These are phyloP conservation scores for Ceratobasidium sp. DNA, from an alignment of 1,284 basidiomycete genomes.

Conservation along the genomic window DNA sequence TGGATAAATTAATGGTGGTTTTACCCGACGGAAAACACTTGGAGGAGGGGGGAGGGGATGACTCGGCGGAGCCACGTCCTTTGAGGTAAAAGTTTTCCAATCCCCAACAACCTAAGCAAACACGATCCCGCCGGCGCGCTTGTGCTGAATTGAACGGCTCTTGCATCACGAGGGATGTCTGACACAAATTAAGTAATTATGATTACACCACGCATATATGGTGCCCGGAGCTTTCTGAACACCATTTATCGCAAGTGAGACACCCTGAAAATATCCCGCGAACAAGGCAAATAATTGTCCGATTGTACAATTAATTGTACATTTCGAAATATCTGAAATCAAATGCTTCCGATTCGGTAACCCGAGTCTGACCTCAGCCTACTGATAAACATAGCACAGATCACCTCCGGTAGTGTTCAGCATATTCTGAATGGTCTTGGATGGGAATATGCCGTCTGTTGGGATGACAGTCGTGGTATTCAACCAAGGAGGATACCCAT, in stretches of 20 bases:
- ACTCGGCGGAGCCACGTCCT: slow-evolving; percentile 6
- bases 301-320: too few relatives aligned
- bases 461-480: slow-evolving; percentile 19
- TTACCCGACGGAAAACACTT: too few relatives aligned
- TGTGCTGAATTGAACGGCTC: slow-evolving; percentile 26
- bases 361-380: background rate
- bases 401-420: slow-evolving; percentile 11
- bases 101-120: slow-evolving; percentile 27
- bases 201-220: background rate
- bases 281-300: too few relatives aligned
- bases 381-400: slow-evolving; percentile 22
- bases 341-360: background rate
- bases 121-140: slow-evolving; percentile 40
- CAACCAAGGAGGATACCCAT: slow-evolving; percentile 31
- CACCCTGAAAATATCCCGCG: background rate
- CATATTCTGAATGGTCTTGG: slow-evolving; percentile 12
- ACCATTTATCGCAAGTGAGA: background rate
- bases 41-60: slow-evolving; percentile 9
- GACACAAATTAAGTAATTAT: slow-evolving; percentile 7
- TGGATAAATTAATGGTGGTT: background rate
- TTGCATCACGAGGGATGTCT: slow-evolving; percentile 30
- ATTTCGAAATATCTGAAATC: background rate
- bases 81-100: slow-evolving; percentile 8
- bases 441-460: slow-evolving; percentile 17
- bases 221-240: background rate